A percentile compares a stretch with the other conserved stretches of the same genome.
Evolutionary conservation across 129 eudicot species (phyloP).

Genomic region (Centrapalus pauciflorus): DNA sequence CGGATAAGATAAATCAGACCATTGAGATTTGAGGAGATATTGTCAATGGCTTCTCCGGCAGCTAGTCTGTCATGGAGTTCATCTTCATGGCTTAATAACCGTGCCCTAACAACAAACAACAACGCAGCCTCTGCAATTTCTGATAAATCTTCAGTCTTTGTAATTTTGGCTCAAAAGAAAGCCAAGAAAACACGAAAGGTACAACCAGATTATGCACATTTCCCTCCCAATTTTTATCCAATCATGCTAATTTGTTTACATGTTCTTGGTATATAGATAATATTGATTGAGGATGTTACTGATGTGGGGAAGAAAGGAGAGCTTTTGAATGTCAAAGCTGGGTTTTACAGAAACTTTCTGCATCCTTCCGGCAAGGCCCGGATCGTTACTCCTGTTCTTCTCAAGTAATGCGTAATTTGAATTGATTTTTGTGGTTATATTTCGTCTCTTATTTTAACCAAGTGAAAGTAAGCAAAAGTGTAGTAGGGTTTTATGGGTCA

Average conservation of each 20-base stretch:
- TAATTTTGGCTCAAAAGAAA: slow-evolving; percentile 67
- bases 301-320: slow-evolving; percentile 86
- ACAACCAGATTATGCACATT: neutral
- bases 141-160: slow-evolving; percentile 25
- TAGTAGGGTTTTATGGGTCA: neutral
- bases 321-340: slow-evolving; percentile 80
- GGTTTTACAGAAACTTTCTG: slow-evolving; percentile 72
- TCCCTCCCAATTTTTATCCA: neutral
- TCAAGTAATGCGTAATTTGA: slow-evolving; percentile 48
- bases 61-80: slow-evolving; percentile 68
- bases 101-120: slow-evolving; percentile 18
- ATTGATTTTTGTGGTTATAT: neutral
- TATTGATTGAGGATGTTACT: slow-evolving; percentile 76
- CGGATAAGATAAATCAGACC: slow-evolving; percentile 26
- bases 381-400: slow-evolving; percentile 58
- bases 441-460: neutral
- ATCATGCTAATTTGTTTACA: neutral
- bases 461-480: neutral
- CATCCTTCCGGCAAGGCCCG: slow-evolving; percentile 75
- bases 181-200: slow-evolving; percentile 78
- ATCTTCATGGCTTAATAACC: slow-evolving; percentile 52
- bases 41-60: slow-evolving; percentile 46
- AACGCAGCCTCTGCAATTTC: slow-evolving; percentile 20
- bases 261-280: slow-evolving; percentile 43
- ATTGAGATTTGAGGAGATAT: neutral